phyloP scores from a whole-genome alignment of 208 protist species.

The Trypanosoma scelopori region DNA sequence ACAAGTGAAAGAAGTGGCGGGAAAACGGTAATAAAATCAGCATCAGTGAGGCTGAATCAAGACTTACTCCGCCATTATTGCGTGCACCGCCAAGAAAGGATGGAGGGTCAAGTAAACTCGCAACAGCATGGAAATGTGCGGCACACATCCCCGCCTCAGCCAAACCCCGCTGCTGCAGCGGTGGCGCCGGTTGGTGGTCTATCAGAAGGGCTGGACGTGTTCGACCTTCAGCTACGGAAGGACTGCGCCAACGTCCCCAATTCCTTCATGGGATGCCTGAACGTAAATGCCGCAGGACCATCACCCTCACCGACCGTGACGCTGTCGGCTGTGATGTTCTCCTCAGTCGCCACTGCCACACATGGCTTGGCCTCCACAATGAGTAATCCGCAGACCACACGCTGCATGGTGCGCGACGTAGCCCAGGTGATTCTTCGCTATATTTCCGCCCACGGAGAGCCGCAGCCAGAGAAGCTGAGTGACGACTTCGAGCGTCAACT shows the following conservation, averaged over 20 bases:
- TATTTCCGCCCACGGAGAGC: conserved; percentile 20
- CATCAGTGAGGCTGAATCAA: too few relatives aligned
- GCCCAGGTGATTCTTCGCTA: conserved; percentile 26
- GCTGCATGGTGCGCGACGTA: conserved; percentile 25
- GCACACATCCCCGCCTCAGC: conserved; percentile 15
- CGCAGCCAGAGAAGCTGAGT: conserved; percentile 26
- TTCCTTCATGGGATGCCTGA: conserved; percentile 11
- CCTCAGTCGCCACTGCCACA: conserved; percentile 20
- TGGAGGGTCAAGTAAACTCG: conserved; percentile 18
- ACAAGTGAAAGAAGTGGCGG: too few relatives aligned
- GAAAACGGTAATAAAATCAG: too few relatives aligned
- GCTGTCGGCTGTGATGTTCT: conserved; percentile 21
- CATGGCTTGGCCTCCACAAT: conserved; percentile 17
- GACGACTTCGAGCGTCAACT: conserved; percentile 27
- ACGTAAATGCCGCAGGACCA: background rate
- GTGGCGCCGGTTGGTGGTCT: background rate
- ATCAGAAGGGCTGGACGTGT: conserved; percentile 31
- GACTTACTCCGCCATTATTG: background rate
- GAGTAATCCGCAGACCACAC: conserved; percentile 27
- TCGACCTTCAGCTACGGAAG: conserved; percentile 31
- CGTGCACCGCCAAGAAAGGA: background rate
- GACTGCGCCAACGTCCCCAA: conserved; percentile 23
- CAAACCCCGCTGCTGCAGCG: background rate
- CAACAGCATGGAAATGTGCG: conserved; percentile 17
- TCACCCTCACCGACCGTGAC: conserved; percentile 20